A percentile compares a stretch with the other conserved stretches of the same genome.
Evolutionary conservation across 148 eudicot genomes (phyloP).

Genomic region (Persicaria tinctoria): DNA sequence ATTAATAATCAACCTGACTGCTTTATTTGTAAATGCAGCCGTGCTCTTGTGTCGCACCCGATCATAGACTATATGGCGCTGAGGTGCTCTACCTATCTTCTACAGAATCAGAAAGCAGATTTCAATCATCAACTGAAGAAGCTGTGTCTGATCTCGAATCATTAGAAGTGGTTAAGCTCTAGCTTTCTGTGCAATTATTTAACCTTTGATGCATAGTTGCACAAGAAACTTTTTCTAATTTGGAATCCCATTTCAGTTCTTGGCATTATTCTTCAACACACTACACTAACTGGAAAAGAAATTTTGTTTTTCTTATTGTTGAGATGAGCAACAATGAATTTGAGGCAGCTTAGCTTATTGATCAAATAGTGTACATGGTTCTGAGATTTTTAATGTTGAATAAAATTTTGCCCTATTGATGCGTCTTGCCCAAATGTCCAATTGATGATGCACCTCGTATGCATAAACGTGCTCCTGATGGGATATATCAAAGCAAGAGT

Average conservation of each 20-base stretch:
- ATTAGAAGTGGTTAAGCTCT: conserved; percentile 5
- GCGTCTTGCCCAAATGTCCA: no score
- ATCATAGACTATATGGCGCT: not conserved
- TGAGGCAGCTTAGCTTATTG: not conserved
- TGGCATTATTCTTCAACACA: conserved; percentile 5
- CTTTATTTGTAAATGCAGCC: not conserved
- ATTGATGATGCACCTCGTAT: no score
- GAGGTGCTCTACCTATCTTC: no score
- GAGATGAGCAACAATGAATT: not conserved
- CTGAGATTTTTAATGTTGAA: no score
- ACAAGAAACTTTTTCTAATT: conserved; percentile 7
- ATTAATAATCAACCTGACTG: not conserved
- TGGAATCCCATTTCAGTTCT: not conserved
- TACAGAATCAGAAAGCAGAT: not conserved
- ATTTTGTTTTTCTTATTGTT: conserved; percentile 1
- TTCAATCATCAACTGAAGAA: conserved; percentile 3
- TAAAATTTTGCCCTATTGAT: no score
- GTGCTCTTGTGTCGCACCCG: not conserved
- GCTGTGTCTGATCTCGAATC: not conserved
- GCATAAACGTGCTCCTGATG: not conserved
- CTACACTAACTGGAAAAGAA: conserved; percentile 8
- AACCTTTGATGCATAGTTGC: conserved; percentile 6
- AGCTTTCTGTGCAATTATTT: not conserved
- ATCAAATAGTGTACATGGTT: not conserved
- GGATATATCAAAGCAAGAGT: not conserved